Evolutionary conservation across 202 grass and related monocot genomes (phyloP).

Genomic region (Thinopyrum obtusiflorum): DNA sequence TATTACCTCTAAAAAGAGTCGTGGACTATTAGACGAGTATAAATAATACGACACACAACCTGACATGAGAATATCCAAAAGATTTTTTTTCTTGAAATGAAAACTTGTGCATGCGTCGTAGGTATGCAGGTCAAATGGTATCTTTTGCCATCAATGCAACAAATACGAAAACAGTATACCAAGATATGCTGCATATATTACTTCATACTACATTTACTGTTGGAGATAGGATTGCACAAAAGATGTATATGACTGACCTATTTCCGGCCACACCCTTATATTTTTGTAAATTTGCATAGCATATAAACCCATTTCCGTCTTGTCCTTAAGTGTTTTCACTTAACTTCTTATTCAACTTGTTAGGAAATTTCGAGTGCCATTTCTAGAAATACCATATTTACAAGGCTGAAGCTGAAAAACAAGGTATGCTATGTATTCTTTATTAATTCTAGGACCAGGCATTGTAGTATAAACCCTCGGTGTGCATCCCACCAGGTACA

Average conservation of each 20-base stretch:
- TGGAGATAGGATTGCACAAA: not conserved
- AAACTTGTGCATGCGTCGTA: not conserved
- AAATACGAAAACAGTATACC: not conserved
- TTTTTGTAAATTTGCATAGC: not conserved
- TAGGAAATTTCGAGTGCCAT: not conserved
- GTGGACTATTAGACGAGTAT: not conserved
- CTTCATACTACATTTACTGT: conserved; percentile 13
- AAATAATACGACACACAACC: not conserved
- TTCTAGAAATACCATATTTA: not conserved
- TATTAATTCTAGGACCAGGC: not conserved
- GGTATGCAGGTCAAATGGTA: not conserved
- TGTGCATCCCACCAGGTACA: not conserved
- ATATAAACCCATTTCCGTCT: not conserved
- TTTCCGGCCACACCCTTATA: not conserved
- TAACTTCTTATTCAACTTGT: not conserved
- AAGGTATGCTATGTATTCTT: not conserved
- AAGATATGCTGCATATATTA: conserved; percentile 21
- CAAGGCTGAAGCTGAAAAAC: not conserved
- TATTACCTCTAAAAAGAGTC: not conserved
- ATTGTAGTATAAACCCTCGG: conserved; percentile 20
- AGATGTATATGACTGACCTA: not conserved
- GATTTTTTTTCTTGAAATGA: not conserved
- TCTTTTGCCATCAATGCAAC: conserved; percentile 17
- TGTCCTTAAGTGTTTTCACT: not conserved
- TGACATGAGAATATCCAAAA: not conserved